Conservation (phyloP, 208 protist genomes). For the Trypanosoma mega region DNA sequence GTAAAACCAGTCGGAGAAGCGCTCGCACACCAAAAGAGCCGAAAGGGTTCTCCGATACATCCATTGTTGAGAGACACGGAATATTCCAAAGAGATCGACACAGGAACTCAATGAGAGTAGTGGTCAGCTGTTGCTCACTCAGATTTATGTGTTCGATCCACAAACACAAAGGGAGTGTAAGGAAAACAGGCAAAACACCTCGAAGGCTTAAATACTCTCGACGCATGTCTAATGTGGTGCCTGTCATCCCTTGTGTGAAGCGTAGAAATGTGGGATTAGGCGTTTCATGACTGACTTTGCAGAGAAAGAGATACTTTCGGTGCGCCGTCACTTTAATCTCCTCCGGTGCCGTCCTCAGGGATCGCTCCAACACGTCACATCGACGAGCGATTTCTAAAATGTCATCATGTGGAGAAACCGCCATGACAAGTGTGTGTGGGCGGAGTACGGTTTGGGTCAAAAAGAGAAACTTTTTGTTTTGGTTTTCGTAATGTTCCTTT, state of each 20-base stretch:
- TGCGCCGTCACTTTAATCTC: constrained; percentile 15
- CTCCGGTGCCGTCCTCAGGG: constrained; percentile 15
- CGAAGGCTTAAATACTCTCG: constrained; percentile 38
- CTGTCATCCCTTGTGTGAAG: constrained; percentile 12
- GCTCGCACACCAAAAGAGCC: constrained; percentile 46
- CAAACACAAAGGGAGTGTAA: constrained; percentile 40
- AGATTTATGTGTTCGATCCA: constrained; percentile 44
- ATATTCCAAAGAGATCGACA: constrained; percentile 31
- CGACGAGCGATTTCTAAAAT: constrained; percentile 26
- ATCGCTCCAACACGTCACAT: constrained; percentile 14
- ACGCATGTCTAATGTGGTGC: constrained; percentile 22
- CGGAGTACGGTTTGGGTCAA: not conserved
- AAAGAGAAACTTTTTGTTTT: too few relatives aligned
- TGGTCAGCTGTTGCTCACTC: constrained; percentile 38
- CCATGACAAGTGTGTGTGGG: constrained; percentile 7
- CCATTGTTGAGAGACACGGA: constrained; percentile 28
- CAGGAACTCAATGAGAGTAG: constrained; percentile 38
- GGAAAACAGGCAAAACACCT: constrained; percentile 37
- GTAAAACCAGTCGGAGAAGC: constrained; percentile 37
- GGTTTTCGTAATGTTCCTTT: too few relatives aligned
- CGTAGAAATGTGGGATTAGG: constrained; percentile 20
- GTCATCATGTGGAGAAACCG: constrained; percentile 27
- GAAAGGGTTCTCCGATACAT: constrained; percentile 67
- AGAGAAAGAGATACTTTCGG: constrained; percentile 29
- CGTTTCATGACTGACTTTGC: constrained; percentile 20